Base-by-base conservation (phyloP, 139 green algal species). In the Mychonastes homosphaera region DNA sequence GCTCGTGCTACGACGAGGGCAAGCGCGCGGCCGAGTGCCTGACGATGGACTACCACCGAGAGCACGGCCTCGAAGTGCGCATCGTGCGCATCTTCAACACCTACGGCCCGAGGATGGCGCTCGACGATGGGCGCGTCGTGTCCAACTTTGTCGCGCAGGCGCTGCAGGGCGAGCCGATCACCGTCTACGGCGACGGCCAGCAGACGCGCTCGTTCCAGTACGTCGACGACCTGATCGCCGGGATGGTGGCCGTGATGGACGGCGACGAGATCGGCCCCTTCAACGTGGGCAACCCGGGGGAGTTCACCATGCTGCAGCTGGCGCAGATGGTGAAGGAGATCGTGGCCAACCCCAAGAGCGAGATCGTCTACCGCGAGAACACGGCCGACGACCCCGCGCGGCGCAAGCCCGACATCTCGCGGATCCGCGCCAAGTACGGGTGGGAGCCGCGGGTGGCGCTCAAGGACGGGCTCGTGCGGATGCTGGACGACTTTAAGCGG, bases 31-130 rank as follows among this genome's bases (percentile, higher is more conserved):
- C 91, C 16, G 93, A 99, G 80, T 95, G 83, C 8, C 71, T 98
- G 33, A 82, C 81, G 12, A 95, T 98, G 76, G 91, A 98, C 74
- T 98, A 98, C 80, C 63, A 92, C 63, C 72, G 90, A 16, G 87
- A 96, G 74, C 89, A 97, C 63, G 63, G 57, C 54, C 51, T 87
- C 26, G 82, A 87, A 57, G 80, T 95, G 19, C 88, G 92, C 46
- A 94, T 99, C 55, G 85, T 96, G 44, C 87, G 93, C 57, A 99
- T 99, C 68, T 99, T 99, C 89, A 99, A 99, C 83, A 99, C 93
- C 0, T 97, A 96, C 58, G 87, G 93, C 24, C 93, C 93, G 0
- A 81, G 84, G 60, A 99, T 99, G 93, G 88, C 87, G 4, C 82
- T 99, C 43, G 93, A 99, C 63, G 93, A 99, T 54, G 93, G 93